Evolutionary conservation across 306 rosid genomes (phyloP), one percentile per base, ranked within the genome.

Genomic region (Alnus rubra): DNA sequence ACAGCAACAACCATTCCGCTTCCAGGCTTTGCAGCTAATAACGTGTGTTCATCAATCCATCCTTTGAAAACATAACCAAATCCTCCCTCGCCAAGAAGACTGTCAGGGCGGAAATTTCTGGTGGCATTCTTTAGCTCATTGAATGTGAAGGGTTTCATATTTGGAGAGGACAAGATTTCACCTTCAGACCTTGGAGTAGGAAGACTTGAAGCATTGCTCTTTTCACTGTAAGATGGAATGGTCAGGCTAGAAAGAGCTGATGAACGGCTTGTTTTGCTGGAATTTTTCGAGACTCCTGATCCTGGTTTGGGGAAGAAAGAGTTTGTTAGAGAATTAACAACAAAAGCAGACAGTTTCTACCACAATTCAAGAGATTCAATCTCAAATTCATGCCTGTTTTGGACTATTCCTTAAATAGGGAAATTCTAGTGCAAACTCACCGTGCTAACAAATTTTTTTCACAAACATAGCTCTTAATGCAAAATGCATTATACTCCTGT

Each of bases 11-110:
- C 98, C 85, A 90, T 86, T 72, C 97, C 98, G 0, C 94, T 88
- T 60, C 96, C 99, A 1, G 99, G 98, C 85, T 79, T 93, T 10
- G 93, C 76, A 51, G 98, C 93, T 0, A 81, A 70, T 69, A 72
- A 80, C 0, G 92, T 81, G 80, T 87, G 81, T 53, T 88, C 91
- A 77, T 95, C 94, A 7, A 95, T 88, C 99, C 99, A 93, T 74
- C 99, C 99, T 72, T 95, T 95, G 73, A 93, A 95, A 71, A 95
- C 98, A 81, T 77, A 86, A 12, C 99, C 99, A 64, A 95, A 95
- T 78, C 98, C 99, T 8, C 99, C 99, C 88, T 95, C 99, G 4
- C 99, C 99, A 0, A 95, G 90, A 76, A 91, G 94, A 83, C 95
- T 93, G 76, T 95, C 99, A 0, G 92, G 89, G 0, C 91, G 90